These are phyloP conservation scores for Hypoxylon subgilvum DNA, from an alignment of 495 filamentous ascomycete species.

Conservation along the genomic window DNA sequence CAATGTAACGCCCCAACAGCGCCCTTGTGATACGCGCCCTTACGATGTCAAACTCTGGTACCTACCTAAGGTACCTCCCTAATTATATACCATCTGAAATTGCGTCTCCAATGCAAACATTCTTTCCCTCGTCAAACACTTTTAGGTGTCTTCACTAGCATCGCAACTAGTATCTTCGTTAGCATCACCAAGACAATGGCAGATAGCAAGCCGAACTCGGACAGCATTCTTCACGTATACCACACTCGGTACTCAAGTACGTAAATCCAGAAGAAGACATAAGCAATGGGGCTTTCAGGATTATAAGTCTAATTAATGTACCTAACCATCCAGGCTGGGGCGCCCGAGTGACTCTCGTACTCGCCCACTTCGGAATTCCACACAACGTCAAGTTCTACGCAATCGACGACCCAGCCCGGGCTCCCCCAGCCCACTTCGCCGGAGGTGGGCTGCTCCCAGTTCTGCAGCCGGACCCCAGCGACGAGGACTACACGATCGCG, in stretches of 20 bases:
- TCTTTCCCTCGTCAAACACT: too few species aligned
- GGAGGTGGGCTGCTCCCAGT: slow-evolving; percentile 23
- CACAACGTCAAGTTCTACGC: slow-evolving; percentile 19
- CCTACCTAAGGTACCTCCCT: too few species aligned
- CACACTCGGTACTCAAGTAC: slow-evolving; percentile 38
- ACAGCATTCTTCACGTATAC: slow-evolving; percentile 30
- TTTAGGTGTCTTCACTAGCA: too few species aligned
- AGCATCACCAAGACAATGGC: slow-evolving; percentile 12
- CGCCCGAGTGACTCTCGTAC: slow-evolving; percentile 21
- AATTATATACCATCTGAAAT: too few species aligned
- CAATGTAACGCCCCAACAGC: too few species aligned
- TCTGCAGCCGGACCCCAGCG: slow-evolving; percentile 13
- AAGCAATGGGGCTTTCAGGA: background rate
- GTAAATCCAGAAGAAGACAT: background rate
- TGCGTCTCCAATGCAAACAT: too few species aligned
- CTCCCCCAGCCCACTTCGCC: slow-evolving; percentile 13
- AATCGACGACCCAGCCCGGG: slow-evolving; percentile 6
- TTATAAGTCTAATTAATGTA: background rate
- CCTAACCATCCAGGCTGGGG: slow-evolving; percentile 39
- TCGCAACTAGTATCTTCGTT: background rate
- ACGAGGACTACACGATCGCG: slow-evolving; percentile 43
- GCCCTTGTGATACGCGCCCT: background rate
- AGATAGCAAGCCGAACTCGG: slow-evolving; percentile 1
- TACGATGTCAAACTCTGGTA: background rate
- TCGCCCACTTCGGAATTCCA: slow-evolving; percentile 33